These are phyloP conservation scores for Termitomyces sp. DNA, from an alignment of 768 basidiomycete species.

Conservation along the genomic window DNA sequence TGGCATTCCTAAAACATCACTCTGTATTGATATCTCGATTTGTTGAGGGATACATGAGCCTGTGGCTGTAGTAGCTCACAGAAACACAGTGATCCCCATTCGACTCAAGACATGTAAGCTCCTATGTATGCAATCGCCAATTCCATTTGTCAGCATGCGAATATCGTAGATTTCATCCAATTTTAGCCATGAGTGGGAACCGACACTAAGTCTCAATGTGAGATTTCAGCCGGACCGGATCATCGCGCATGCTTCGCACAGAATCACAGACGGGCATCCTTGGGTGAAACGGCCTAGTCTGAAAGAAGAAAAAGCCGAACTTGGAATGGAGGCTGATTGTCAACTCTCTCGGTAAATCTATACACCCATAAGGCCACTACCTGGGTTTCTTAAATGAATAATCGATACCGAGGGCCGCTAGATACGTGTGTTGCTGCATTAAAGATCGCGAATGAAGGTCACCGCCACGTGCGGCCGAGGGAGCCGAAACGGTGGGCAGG, in stretches of 20 bases:
- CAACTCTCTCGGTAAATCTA: not conserved
- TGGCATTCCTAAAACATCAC: not conserved
- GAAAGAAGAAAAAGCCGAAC: not conserved
- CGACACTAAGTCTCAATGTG: not conserved
- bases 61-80: no score
- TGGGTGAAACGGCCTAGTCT: slow-evolving; percentile 1
- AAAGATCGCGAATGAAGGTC: no score
- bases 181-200: not conserved
- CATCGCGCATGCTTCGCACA: not conserved
- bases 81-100: not conserved
- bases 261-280: slow-evolving; percentile 3
- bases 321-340: not conserved
- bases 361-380: not conserved
- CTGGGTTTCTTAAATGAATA: not conserved
- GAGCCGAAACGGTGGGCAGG: not conserved
- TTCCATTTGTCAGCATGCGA: not conserved
- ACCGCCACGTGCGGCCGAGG: not conserved
- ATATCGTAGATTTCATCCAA: not conserved
- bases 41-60: no score
- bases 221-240: slow-evolving; percentile 9
- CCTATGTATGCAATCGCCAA: not conserved
- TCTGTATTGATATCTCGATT: not conserved
- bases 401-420: not conserved
- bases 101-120: not conserved
- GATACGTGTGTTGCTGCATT: not conserved